Conservation (phyloP, 768 basidiomycete species). For the Amanita inopinata region DNA sequence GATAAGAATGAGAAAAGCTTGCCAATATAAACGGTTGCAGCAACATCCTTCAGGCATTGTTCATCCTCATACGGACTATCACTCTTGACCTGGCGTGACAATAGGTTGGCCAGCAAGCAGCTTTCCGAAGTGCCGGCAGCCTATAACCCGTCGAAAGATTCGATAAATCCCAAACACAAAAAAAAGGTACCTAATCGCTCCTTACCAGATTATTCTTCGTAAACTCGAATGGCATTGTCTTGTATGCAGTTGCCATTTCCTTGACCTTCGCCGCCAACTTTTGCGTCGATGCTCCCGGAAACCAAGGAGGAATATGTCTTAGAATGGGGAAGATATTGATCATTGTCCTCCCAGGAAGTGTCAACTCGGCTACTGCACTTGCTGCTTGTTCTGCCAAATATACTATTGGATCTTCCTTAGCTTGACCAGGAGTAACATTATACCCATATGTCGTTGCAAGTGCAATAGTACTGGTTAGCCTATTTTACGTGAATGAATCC, state of each 20-base stretch:
- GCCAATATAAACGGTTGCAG: not conserved
- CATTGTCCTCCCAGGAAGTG: constrained; percentile 15
- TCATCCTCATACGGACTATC: too few species aligned
- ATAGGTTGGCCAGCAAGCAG: too few species aligned
- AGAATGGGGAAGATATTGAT: constrained; percentile 22
- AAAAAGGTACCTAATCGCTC: too few species aligned
- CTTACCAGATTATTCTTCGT: not conserved
- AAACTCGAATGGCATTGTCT: not conserved
- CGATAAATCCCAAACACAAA: not conserved
- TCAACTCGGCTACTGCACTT: not conserved
- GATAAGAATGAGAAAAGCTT: not conserved
- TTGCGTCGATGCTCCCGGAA: constrained; percentile 28
- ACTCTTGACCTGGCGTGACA: too few species aligned
- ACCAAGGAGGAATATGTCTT: constrained; percentile 33
- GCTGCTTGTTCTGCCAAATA: constrained; percentile 14
- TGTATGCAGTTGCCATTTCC: not conserved
- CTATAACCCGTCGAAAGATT: too few species aligned
- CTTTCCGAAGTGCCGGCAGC: too few species aligned
- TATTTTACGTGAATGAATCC: too few species aligned
- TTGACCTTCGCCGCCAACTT: not conserved
- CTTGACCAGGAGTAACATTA: constrained; percentile 13
- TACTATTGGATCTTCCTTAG: constrained; percentile 16
- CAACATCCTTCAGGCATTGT: not conserved
- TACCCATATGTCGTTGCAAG: constrained; percentile 28
- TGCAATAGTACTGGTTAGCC: constrained; percentile 24